Conservation (phyloP, 208 protist genomes). For the Leishmania tarentolae region DNA sequence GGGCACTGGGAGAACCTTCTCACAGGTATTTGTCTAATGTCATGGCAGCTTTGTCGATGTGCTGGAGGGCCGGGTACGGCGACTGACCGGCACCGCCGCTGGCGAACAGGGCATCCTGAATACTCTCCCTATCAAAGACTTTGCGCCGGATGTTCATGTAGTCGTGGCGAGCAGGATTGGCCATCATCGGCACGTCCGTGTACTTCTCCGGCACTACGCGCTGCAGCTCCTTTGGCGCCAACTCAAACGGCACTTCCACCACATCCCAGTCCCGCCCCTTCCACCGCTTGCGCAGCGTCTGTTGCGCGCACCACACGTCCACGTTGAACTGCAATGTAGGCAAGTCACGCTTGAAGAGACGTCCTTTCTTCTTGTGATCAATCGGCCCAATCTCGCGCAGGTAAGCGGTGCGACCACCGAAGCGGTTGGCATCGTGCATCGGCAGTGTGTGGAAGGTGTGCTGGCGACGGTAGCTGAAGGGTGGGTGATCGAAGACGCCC, state of each 20-base stretch:
- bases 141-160: conserved; percentile 84
- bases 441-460: conserved; percentile 89
- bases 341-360: conserved; percentile 81
- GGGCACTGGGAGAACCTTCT: conserved; percentile 1
- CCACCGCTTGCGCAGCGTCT: conserved; percentile 87
- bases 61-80: conserved; percentile 67
- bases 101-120: conserved; percentile 75
- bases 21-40: conserved; percentile 86
- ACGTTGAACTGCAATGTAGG: conserved; percentile 87
- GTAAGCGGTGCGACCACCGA: conserved; percentile 84
- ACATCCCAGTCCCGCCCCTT: conserved; percentile 89
- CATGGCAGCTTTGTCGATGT: conserved; percentile 54
- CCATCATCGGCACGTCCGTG: conserved; percentile 86
- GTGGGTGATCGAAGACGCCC: conserved; percentile 75
- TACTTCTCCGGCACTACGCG: conserved; percentile 89
- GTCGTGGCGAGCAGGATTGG: conserved; percentile 50
- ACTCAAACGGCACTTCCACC: conserved; percentile 81
- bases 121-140: conserved; percentile 77
- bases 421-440: conserved; percentile 84
- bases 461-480: conserved; percentile 59
- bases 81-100: conserved; percentile 12
- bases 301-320: conserved; percentile 89
- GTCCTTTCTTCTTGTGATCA: conserved; percentile 72
- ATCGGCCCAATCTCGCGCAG: conserved; percentile 84
- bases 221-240: conserved; percentile 79